phyloP scores from a whole-genome alignment of 2,329 filamentous ascomycete species.

The Taxawa tesnikishii region DNA sequence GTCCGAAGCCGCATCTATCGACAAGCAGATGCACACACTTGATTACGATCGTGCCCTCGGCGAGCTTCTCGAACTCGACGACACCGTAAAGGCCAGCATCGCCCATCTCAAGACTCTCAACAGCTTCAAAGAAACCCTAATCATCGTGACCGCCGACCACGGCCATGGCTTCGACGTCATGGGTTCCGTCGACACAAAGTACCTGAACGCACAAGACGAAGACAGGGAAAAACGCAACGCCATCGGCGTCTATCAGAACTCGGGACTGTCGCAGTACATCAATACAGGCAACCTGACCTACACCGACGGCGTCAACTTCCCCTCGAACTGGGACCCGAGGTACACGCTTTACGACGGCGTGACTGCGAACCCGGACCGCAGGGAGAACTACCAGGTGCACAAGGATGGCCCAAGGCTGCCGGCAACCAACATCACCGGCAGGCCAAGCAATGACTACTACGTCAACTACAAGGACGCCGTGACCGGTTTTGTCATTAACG shows the following conservation, averaged over 20 bases:
- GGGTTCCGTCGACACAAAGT: constrained; percentile 69
- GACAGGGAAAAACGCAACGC: constrained; percentile 65
- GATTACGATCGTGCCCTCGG: constrained; percentile 80
- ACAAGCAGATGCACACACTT: constrained; percentile 80
- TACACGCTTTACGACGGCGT: constrained; percentile 68
- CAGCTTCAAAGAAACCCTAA: constrained; percentile 61
- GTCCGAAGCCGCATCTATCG: constrained; percentile 73
- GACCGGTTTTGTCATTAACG: constrained; percentile 61
- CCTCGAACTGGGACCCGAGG: constrained; percentile 71
- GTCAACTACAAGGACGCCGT: constrained; percentile 55
- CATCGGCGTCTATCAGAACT: constrained; percentile 60
- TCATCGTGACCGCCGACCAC: constrained; percentile 77
- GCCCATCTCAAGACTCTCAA: constrained; percentile 54
- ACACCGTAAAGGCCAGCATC: constrained; percentile 66
- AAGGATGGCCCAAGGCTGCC: constrained; percentile 51
- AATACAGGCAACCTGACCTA: constrained; percentile 50
- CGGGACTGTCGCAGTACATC: constrained; percentile 65
- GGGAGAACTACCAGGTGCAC: constrained; percentile 65
- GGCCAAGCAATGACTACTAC: constrained; percentile 41
- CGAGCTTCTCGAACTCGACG: constrained; percentile 74
- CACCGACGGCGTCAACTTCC: constrained; percentile 63
- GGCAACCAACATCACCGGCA: constrained; percentile 42
- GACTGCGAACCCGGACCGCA: constrained; percentile 58
- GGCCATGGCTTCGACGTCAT: constrained; percentile 84
- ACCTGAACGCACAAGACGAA: constrained; percentile 51